phyloP scores from a whole-genome alignment of 2,329 filamentous ascomycete genomes.

The Botrytis paeoniae region DNA sequence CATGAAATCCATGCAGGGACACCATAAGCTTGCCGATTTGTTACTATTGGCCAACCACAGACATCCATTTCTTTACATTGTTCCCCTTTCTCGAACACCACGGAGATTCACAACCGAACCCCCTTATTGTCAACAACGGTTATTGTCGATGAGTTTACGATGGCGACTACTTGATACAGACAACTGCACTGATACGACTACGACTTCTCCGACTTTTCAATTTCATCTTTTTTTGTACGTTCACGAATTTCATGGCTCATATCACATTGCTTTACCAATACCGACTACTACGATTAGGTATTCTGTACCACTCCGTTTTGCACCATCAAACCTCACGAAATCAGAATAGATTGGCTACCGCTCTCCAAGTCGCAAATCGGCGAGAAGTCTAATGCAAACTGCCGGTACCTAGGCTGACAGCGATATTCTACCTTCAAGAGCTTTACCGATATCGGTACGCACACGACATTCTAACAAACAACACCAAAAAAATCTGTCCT shows the following conservation, averaged over 20 bases:
- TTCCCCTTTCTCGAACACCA: neutral
- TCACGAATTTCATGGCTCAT: conserved; percentile 9
- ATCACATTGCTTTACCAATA: neutral
- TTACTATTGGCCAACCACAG: conserved; percentile 9
- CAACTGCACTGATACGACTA: neutral
- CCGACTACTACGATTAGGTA: neutral
- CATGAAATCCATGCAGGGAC: conserved; percentile 19
- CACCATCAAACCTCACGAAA: neutral
- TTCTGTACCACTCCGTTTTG: neutral
- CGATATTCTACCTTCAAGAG: neutral
- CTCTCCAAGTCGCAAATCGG: neutral
- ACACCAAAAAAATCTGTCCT: neutral
- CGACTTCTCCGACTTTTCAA: neutral
- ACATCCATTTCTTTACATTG: neutral
- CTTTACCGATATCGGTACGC: neutral
- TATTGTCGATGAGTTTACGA: neutral
- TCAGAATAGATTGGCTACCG: neutral
- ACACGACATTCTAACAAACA: neutral
- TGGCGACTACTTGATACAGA: neutral
- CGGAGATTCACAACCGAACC: neutral
- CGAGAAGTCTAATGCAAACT: neutral
- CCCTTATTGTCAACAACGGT: neutral
- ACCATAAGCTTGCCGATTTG: conserved; percentile 10
- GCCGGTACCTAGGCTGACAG: neutral
- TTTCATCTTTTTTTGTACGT: neutral